Evolutionary conservation across 495 filamentous ascomycete species (phyloP).

Genomic region (Tetracladium setigerum): DNA sequence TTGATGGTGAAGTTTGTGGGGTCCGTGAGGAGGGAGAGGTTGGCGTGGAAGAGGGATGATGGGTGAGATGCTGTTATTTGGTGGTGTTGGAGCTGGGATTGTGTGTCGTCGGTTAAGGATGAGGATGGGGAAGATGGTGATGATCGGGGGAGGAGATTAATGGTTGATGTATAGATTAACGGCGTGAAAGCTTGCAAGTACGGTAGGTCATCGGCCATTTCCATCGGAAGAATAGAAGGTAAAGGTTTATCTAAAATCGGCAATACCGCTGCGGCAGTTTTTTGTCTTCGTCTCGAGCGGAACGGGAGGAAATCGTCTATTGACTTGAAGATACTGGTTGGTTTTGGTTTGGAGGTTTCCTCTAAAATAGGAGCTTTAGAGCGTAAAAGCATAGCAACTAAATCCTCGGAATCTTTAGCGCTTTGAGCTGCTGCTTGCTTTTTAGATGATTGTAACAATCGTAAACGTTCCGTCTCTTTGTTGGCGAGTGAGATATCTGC

Average conservation of each 20-base stretch:
- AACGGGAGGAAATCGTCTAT: constrained; percentile 45
- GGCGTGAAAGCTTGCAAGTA: constrained; percentile 50
- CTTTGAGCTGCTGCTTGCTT: neutral
- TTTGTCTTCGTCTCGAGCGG: constrained; percentile 22
- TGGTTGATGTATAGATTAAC: constrained; percentile 40
- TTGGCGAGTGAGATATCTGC: constrained; percentile 21
- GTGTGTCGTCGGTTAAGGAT: neutral
- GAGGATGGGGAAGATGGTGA: constrained; percentile 10
- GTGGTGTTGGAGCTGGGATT: constrained; percentile 23
- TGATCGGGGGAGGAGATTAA: constrained; percentile 28
- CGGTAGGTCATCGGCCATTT: constrained; percentile 46
- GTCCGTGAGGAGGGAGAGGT: constrained; percentile 40
- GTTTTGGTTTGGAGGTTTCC: constrained; percentile 23
- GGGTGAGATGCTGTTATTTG: constrained; percentile 31
- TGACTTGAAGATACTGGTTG: constrained; percentile 25
- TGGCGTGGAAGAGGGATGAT: constrained; percentile 35
- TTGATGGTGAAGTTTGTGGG: constrained; percentile 30
- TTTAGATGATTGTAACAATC: constrained; percentile 7
- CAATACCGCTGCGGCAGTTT: constrained; percentile 4
- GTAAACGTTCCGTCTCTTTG: constrained; percentile 20
- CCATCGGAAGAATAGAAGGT: constrained; percentile 44
- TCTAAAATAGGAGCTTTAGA: constrained; percentile 6
- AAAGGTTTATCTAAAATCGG: constrained; percentile 22
- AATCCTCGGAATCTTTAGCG: constrained; percentile 12
- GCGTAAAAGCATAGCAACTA: constrained; percentile 8